Evolutionary conservation across 140 eudicot genomes (phyloP).

Genomic region (Senecio squalidus): DNA sequence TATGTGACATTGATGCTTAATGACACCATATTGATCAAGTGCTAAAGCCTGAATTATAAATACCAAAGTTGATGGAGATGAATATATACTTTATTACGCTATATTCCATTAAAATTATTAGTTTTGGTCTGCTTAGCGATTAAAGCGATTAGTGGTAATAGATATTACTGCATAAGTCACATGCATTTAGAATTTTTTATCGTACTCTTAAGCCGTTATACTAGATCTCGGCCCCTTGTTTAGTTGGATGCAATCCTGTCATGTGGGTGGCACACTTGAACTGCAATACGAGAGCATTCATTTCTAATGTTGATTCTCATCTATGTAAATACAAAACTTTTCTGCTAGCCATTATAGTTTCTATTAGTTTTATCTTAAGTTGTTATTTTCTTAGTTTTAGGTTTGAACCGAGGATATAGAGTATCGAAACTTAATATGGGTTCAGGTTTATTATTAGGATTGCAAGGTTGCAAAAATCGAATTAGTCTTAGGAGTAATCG

Average conservation of each 20-base stretch:
- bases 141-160: conserved; percentile 1
- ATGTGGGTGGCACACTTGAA: not conserved
- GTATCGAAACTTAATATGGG: not conserved
- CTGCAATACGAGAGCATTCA: not conserved
- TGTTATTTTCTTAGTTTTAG: not conserved
- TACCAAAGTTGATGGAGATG: not conserved
- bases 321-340: not conserved
- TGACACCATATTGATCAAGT: not conserved
- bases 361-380: not conserved
- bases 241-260: not conserved
- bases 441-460: not conserved
- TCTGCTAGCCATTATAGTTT: not conserved
- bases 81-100: not conserved
- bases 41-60: conserved; percentile 4
- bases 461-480: no score
- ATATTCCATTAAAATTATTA: not conserved
- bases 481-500: no score
- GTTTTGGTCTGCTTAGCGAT: not conserved
- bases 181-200: not conserved
- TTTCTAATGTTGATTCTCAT: not conserved
- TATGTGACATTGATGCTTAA: conserved; percentile 4
- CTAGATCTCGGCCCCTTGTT: not conserved
- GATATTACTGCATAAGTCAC: not conserved
- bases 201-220: not conserved
- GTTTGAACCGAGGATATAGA: not conserved